Evolutionary conservation across 352 stramenopile species (phyloP).

Genomic region (Phytophthora pluvialis): DNA sequence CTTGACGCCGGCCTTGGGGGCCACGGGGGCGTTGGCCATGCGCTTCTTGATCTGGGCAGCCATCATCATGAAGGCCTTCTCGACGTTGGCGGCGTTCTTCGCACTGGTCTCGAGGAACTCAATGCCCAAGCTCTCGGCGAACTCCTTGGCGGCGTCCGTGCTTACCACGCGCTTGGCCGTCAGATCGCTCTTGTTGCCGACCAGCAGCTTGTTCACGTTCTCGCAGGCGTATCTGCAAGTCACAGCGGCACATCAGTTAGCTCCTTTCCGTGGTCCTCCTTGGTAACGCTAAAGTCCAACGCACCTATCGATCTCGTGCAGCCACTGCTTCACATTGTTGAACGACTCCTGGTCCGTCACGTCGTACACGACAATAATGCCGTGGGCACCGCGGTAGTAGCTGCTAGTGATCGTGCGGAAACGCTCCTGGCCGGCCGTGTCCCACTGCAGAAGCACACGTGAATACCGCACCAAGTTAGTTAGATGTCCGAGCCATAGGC

Average conservation of each 20-base stretch:
- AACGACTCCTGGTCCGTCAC: slow-evolving; percentile 98
- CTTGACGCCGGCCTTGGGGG: slow-evolving; percentile 69
- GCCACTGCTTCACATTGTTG: slow-evolving; percentile 98
- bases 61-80: slow-evolving; percentile 95
- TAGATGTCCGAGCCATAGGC: background rate
- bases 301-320: slow-evolving; percentile 92
- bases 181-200: slow-evolving; percentile 99
- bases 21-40: slow-evolving; percentile 86
- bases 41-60: slow-evolving; percentile 92
- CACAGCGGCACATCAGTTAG: slow-evolving; percentile 7
- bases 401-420: slow-evolving; percentile 99
- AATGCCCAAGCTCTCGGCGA: slow-evolving; percentile 88
- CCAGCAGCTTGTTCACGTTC: slow-evolving; percentile 96
- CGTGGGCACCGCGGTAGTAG: slow-evolving; percentile 99
- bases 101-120: slow-evolving; percentile 91
- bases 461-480: slow-evolving; percentile 13
- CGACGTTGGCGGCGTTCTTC: slow-evolving; percentile 91
- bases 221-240: slow-evolving; percentile 94
- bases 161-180: slow-evolving; percentile 94
- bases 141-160: slow-evolving; percentile 93
- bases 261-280: background rate
- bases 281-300: slow-evolving; percentile 1
- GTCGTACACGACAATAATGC: slow-evolving; percentile 99
- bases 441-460: slow-evolving; percentile 84
- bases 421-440: slow-evolving; percentile 99